Evolutionary conservation across 768 basidiomycete genomes (phyloP), one percentile per base, ranked within the genome.

Genomic region (Termitomyces sp.): DNA sequence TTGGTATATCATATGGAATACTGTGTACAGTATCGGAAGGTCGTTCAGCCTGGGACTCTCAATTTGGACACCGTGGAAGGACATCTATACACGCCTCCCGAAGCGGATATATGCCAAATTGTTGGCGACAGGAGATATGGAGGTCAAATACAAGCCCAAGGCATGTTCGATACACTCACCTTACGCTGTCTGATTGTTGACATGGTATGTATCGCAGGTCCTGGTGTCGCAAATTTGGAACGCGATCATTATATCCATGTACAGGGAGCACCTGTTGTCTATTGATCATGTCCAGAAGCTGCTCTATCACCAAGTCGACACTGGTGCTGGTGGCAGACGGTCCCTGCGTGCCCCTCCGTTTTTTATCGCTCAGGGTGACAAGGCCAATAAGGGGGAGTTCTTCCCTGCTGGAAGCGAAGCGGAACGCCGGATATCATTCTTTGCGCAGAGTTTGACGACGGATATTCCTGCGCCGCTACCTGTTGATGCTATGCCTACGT

Each of bases 1-100:
- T 36, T 99, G 97, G 97, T 99, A 96, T 72, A 96, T 98, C 77
- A 98, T 98, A 71, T 98, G 96, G 96, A 98, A 98, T 74, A 96
- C 94, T 10, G 91, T 95, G 59, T 91, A 92, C 77, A 91, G 88
- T 70, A 92, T 96, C 68, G 89, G 80, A 29, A 83, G 96, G 58
- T 91, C 88, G 17, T 99, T 99, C 76, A 80, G 85, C 29, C 83
- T 98, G 55, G 97, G 96, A 7, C 81, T 99, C 54, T 95, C 92
- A 36, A 96, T 99, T 63, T 98, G 97, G 97, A 98, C 97, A 4
- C 97, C 97, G 2, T 99, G 96, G 97, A 89, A 88, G 76, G 96
- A 98, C 71, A 97, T 99, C 73, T 99, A 89, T 76, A 93, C 92
- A 17, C 83, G 97, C 49, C 77, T 99, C 62, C 97, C 97, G 29